Percentiles rank a stretch among this genome's conserved stretches.
Evolutionary conservation across 2,329 filamentous ascomycete species (phyloP).

Genomic region (Curvularia lunata): DNA sequence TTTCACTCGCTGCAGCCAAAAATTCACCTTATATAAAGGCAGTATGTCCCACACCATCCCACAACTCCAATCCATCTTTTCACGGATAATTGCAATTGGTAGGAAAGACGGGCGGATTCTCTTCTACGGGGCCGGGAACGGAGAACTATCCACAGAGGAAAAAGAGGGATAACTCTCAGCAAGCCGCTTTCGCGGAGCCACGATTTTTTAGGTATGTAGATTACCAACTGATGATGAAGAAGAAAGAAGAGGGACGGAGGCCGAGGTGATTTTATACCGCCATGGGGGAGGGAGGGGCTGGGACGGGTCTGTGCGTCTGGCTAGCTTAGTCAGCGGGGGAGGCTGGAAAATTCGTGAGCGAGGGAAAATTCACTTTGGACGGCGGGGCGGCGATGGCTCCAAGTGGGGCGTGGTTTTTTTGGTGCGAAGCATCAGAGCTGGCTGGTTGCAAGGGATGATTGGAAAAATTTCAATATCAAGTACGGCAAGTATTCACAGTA

Average conservation of each 20-base stretch:
- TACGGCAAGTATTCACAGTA: not conserved
- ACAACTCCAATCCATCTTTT: constrained; percentile 53
- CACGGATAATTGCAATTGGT: constrained; percentile 49
- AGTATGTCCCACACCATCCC: constrained; percentile 52
- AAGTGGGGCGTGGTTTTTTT: not conserved
- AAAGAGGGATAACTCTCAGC: constrained; percentile 51
- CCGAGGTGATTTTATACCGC: constrained; percentile 24
- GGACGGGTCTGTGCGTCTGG: not conserved
- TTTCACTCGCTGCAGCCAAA: not conserved
- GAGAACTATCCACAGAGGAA: constrained; percentile 48
- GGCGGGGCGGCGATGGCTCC: not conserved
- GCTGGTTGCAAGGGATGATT: not conserved
- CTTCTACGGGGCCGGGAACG: constrained; percentile 54
- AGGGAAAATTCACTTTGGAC: not conserved
- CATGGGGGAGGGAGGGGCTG: too few relatives aligned
- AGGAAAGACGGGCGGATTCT: constrained; percentile 48
- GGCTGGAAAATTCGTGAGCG: constrained; percentile 2
- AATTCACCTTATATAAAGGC: constrained; percentile 2
- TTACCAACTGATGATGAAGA: constrained; percentile 49
- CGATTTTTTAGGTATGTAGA: constrained; percentile 45
- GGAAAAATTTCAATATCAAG: not conserved
- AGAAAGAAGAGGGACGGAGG: constrained; percentile 31
- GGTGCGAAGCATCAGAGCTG: not conserved
- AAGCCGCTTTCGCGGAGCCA: constrained; percentile 52
- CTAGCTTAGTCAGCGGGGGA: constrained; percentile 13